phyloP scores from a whole-genome alignment of 2,329 filamentous ascomycete genomes.

The Ramularia endophylla region DNA sequence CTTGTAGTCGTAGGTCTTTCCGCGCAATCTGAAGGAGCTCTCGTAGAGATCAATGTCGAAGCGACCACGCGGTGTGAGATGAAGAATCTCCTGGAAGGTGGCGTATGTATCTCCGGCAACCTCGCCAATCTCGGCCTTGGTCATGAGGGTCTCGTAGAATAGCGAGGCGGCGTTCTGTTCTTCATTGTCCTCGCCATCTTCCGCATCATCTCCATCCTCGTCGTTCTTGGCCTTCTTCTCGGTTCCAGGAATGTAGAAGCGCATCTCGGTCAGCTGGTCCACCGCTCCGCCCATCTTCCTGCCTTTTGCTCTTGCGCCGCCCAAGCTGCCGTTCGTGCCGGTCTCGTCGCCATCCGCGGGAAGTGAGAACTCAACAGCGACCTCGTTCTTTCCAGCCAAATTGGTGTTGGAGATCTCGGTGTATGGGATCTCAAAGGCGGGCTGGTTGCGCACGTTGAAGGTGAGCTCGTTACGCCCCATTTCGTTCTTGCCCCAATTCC shows the following conservation, averaged over 20 bases:
- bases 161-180: slow-evolving; percentile 93
- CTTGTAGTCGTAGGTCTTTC: slow-evolving; percentile 99
- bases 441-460: slow-evolving; percentile 95
- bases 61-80: slow-evolving; percentile 95
- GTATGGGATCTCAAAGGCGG: slow-evolving; percentile 95
- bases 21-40: slow-evolving; percentile 88
- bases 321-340: slow-evolving; percentile 66
- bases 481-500: slow-evolving; percentile 99
- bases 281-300: slow-evolving; percentile 84
- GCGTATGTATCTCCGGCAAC: slow-evolving; percentile 98
- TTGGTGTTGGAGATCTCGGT: slow-evolving; percentile 98
- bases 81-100: slow-evolving; percentile 92
- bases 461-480: slow-evolving; percentile 91
- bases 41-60: slow-evolving; percentile 99
- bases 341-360: slow-evolving; percentile 66
- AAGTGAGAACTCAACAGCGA: slow-evolving; percentile 87
- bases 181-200: slow-evolving; percentile 53
- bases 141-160: slow-evolving; percentile 98
- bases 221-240: slow-evolving; percentile 66
- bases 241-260: slow-evolving; percentile 94
- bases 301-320: slow-evolving; percentile 68
- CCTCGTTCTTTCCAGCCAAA: slow-evolving; percentile 93
- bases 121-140: slow-evolving; percentile 98
- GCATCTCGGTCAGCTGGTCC: slow-evolving; percentile 96
- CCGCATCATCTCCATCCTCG: slow-evolving; percentile 60